Conservation (phyloP, 495 filamentous ascomycete species). For the Pyrenula massariospora region DNA sequence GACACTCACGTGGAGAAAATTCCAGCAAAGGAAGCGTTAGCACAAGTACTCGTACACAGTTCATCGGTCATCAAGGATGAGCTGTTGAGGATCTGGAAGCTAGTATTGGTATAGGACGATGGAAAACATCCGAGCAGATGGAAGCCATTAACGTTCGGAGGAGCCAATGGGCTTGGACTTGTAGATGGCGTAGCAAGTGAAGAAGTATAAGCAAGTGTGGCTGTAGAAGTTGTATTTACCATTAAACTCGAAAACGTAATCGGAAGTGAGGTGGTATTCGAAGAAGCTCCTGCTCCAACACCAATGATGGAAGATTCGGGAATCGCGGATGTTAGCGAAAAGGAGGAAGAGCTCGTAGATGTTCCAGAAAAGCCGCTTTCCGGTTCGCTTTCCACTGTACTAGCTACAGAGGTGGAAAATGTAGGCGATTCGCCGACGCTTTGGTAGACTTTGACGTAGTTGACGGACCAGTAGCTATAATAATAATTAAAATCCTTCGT, state of each 20-base stretch:
- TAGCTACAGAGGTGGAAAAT: background rate
- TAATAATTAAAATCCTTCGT: background rate
- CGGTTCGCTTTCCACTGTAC: background rate
- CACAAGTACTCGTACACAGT: background rate
- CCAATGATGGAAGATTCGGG: background rate
- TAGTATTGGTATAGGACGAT: background rate
- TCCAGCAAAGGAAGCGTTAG: background rate
- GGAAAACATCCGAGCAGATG: background rate
- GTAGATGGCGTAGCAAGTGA: no score
- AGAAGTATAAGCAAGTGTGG: no score
- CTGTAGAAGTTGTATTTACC: no score
- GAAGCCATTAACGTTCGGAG: background rate
- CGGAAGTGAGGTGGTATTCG: background rate
- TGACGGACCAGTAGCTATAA: constrained; percentile 49
- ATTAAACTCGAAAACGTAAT: no score
- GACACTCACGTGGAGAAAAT: background rate
- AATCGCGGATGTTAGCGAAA: background rate
- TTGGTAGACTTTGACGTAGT: constrained; percentile 49
- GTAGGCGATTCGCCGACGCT: background rate
- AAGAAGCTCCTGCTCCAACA: background rate
- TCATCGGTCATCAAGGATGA: background rate
- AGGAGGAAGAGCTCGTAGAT: background rate
- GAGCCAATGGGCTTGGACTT: background rate
- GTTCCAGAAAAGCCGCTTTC: background rate
- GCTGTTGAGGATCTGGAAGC: background rate